Evolutionary conservation across 108 stramenopile genomes (phyloP), one percentile per base, ranked within the genome.

Genomic region (Phaeodactylum tricornutum): DNA sequence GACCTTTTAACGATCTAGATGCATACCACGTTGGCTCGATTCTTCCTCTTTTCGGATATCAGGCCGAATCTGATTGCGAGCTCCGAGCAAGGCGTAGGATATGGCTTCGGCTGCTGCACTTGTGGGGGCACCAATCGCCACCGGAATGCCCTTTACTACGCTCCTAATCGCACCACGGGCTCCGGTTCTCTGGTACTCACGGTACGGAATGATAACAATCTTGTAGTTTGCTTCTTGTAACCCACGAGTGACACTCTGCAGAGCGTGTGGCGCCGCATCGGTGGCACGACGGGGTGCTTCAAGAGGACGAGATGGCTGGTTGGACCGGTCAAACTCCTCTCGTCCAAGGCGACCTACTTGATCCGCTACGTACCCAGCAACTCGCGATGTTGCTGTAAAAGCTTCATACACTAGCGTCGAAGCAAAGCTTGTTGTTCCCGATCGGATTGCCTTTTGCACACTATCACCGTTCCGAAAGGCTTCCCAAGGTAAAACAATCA

Each of bases 41-140:
- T 89, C 82, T 52, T 82, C 81, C 62, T 89, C 87, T 36, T 68
- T 77, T 45, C 79, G 58, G 43, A 85, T 68, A 47, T 89, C 87
- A 5, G 83, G 87, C 35, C 83, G 59, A 3, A 89, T 47, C 46
- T 78, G 77, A 67, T 89, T 85, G n/a, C 87, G 66, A 36, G 71
- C 73, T 21, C 83, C 87, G 11, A 83, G 50, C 19, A 89, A 55
- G 0, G 79, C 75, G 34, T 85, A 85, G 4, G 87, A 89, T 29
- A 84, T 14, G 17, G 83, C 83, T 49, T 89, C 87, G 8, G 75
- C 69, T n/a, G 74, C 81, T 32, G 78, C 87, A 22, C 72, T 71
- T n/a, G 82, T 33, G 2, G 83, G 83, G 19, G 80, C 83, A 11
- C 75, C 53, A 12, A 89, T 59, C 31, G 78, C 77, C 1, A 89